These are phyloP conservation scores for Sequoiadendron giganteum DNA, from an alignment of 75 land plant genomes.

Conservation along the genomic window DNA sequence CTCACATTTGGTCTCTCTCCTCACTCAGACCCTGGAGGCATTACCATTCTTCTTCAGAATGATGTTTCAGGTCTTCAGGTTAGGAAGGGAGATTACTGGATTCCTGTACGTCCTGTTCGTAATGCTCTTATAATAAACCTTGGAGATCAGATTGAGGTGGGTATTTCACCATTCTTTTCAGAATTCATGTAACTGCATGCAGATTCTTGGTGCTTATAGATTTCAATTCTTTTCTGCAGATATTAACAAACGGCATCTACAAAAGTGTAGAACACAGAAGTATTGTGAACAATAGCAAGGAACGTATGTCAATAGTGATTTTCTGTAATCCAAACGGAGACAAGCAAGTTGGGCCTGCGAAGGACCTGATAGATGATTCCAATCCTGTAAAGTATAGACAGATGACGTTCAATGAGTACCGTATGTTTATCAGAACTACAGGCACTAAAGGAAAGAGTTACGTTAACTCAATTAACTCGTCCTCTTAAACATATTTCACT, in stretches of 20 bases:
- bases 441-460: conserved; percentile 13
- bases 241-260: conserved; percentile 31
- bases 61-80: conserved; percentile 68
- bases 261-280: conserved; percentile 38
- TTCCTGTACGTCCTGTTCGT: conserved; percentile 55
- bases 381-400: conserved; percentile 7
- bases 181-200: background rate
- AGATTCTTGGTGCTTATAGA: background rate
- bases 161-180: background rate
- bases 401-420: conserved; percentile 31
- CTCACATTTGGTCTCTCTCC: conserved; percentile 56
- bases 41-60: conserved; percentile 54
- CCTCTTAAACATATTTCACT: background rate
- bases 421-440: conserved; percentile 8
- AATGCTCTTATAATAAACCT: conserved; percentile 66
- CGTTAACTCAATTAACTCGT: background rate
- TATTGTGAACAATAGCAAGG: conserved; percentile 22
- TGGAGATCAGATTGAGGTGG: conserved; percentile 81
- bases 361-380: conserved; percentile 16
- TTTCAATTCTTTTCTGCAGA: conserved; percentile 14
- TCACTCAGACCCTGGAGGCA: conserved; percentile 65
- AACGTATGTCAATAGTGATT: conserved; percentile 24
- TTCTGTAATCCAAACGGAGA: conserved; percentile 21
- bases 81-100: conserved; percentile 42
- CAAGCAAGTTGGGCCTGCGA: conserved; percentile 13